phyloP scores from a whole-genome alignment of 805 yeast genomes.

The Metschnikowia peoriensis region DNA sequence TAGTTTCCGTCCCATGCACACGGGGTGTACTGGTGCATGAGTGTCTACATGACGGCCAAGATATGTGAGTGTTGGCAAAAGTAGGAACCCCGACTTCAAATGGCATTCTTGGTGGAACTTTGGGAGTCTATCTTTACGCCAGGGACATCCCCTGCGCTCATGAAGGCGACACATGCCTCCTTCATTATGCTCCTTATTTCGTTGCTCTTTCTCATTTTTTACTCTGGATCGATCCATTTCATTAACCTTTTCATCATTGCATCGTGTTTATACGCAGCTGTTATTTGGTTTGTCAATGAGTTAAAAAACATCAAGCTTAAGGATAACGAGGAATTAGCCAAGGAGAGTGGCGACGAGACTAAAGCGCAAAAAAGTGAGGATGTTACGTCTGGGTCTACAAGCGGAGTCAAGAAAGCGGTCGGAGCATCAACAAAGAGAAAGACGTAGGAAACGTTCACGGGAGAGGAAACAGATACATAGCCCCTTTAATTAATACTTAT shows the following conservation, averaged over 20 bases:
- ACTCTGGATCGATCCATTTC: slow-evolving; percentile 68
- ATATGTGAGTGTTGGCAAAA: neutral
- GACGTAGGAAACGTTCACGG: neutral
- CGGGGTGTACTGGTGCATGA: neutral
- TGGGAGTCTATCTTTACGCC: slow-evolving; percentile 94
- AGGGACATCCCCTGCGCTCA: slow-evolving; percentile 85
- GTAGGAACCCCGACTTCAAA: slow-evolving; percentile 6
- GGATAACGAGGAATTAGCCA: slow-evolving; percentile 39
- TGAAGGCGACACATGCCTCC: slow-evolving; percentile 85
- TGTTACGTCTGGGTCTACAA: slow-evolving; percentile 13
- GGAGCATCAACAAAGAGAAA: slow-evolving; percentile 17
- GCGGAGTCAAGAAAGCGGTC: slow-evolving; percentile 2
- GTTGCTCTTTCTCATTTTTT: slow-evolving; percentile 54
- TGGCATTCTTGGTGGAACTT: slow-evolving; percentile 58
- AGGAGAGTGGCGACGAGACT: slow-evolving; percentile 18
- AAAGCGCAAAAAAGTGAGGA: slow-evolving; percentile 11
- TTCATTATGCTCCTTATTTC: slow-evolving; percentile 63
- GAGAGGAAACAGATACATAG: neutral
- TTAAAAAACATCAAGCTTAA: slow-evolving; percentile 48
- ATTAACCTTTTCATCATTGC: slow-evolving; percentile 56
- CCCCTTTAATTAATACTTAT: too few species aligned
- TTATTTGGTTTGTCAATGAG: slow-evolving; percentile 87
- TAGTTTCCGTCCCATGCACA: neutral
- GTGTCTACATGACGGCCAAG: neutral
- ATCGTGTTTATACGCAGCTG: slow-evolving; percentile 66